Evolutionary conservation across 148 eudicot species (phyloP), one percentile per base, ranked within the genome.

Genomic region (Fagopyrum tataricum): DNA sequence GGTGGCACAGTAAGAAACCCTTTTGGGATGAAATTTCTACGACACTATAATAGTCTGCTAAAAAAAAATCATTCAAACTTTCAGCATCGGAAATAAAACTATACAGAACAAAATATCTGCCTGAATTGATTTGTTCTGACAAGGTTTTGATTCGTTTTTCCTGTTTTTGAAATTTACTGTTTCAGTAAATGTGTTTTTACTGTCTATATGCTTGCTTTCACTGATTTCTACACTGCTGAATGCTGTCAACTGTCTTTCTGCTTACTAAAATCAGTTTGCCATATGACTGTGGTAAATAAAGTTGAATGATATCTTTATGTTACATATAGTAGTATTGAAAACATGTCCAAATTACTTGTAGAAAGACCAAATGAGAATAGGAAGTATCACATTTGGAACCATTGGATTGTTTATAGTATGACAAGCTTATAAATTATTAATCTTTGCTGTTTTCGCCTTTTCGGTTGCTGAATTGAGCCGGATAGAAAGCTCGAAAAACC

Each of bases 231-330:
- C 66, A 64, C 43, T 64, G 43, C 26, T 37, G 43, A 42, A 64
- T 31, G 31, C 31, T 26, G 31, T 26, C 24, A 55, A 55, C 18
- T 55, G 1, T 20, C 13, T 59, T 59, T 26, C 14, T 59, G 67
- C 12, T 59, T 58, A 58, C 64, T 58, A 9, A 59, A 59, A 10
- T 59, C 40, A 59, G 67, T 4, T 64, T 64, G n/a, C 69, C 42
- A 64, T n/a, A 0, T 62, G 42, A 62, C 42, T 31, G n/a, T 10
- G 64, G 68, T 26, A 64, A 31, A 43, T 64, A 37, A 64, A 31
- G 69, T 37, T 64, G 69, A 64, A 59, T 59, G 40, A 5, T 12
- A 24, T 26, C 67, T 26, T 24, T 59, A 59, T 59, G 40, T 59
- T 26, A 59, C 12, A 24, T 39, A 23, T 20, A 58, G 9, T 9